Evolutionary conservation across 1,139 yeast species (phyloP).

Genomic region (Petasospora rhodanensis): DNA sequence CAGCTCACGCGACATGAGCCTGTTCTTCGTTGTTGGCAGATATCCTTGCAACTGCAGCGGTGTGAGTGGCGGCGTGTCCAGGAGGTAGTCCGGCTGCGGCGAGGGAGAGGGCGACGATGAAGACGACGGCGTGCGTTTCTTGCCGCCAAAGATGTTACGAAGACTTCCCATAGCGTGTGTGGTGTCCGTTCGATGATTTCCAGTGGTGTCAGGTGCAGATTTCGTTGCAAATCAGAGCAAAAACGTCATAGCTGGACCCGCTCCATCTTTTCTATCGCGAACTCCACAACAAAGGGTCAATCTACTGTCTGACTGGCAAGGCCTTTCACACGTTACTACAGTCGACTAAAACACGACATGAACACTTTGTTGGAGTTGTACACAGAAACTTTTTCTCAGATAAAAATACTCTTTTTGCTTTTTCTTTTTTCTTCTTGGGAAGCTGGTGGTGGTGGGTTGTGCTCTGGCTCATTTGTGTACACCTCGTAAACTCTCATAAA

Average conservation of each 20-base stretch:
- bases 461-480: background rate
- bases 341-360: too few relatives aligned
- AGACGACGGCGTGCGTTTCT: slow-evolving; percentile 1
- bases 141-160: slow-evolving; percentile 7
- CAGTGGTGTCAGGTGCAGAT: too few relatives aligned
- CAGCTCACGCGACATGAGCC: slow-evolving; percentile 52
- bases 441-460: background rate
- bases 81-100: slow-evolving; percentile 1
- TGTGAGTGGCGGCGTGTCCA: slow-evolving; percentile 36
- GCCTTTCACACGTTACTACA: too few relatives aligned
- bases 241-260: too few relatives aligned
- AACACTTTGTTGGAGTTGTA: too few relatives aligned
- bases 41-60: slow-evolving; percentile 55
- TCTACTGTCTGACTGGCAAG: too few relatives aligned
- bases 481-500: background rate
- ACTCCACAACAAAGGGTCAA: too few relatives aligned
- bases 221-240: too few relatives aligned
- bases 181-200: too few relatives aligned
- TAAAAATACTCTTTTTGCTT: too few relatives aligned
- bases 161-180: slow-evolving; percentile 6
- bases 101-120: slow-evolving; percentile 8
- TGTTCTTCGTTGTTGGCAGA: slow-evolving; percentile 47
- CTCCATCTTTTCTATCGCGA: too few relatives aligned
- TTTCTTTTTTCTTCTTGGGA: slow-evolving; percentile 2
- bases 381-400: too few relatives aligned